phyloP scores from a whole-genome alignment of 139 green algal species.

The Micromonas pusilla region DNA sequence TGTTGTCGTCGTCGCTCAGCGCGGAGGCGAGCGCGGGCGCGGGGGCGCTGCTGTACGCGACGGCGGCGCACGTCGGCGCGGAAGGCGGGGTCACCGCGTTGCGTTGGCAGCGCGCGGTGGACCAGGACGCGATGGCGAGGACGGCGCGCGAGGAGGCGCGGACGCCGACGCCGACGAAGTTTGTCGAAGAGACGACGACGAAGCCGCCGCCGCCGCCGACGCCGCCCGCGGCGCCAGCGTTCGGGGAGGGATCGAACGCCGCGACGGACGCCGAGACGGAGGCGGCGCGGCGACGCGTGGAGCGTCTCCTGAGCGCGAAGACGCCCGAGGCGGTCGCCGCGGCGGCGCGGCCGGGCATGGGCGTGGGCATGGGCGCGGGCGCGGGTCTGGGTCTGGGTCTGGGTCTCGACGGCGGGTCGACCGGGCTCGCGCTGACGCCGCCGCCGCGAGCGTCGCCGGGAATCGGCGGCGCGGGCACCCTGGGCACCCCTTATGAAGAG shows the following conservation, averaged over 20 bases:
- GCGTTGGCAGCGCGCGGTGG: neutral
- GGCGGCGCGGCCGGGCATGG: neutral
- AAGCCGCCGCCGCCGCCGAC: no score
- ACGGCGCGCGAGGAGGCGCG: neutral
- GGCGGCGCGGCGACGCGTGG: neutral
- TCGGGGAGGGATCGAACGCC: no score
- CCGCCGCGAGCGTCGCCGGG: neutral
- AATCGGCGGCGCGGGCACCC: no score
- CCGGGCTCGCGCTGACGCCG: neutral
- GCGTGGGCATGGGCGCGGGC: no score
- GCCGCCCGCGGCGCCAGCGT: no score
- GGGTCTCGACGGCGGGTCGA: neutral
- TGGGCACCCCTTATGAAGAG: no score
- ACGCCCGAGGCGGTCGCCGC: neutral
- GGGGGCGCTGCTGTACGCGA: neutral
- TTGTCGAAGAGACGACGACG: no score
- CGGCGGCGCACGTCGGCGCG: neutral
- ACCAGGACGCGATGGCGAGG: neutral
- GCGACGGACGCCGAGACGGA: neutral
- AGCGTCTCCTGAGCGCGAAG: neutral
- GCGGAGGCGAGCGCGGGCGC: neutral
- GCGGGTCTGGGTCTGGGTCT: no score
- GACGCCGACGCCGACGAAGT: neutral
- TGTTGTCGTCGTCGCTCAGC: neutral
- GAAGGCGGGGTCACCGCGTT: neutral